Conservation (phyloP, 2,329 filamentous ascomycete species). For the Pseudopithomyces maydicus region DNA sequence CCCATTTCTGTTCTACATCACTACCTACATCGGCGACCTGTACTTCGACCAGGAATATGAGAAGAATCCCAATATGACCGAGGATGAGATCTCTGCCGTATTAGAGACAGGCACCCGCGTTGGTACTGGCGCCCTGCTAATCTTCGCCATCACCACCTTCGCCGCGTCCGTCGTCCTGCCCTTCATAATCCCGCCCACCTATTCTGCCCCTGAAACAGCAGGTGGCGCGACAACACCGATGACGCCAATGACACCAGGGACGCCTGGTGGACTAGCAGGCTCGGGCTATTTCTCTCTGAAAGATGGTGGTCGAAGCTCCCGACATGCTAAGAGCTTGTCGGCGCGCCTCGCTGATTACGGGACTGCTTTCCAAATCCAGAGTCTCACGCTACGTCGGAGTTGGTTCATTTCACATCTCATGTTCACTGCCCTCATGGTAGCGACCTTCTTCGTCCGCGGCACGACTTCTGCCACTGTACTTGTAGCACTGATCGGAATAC, state of each 20-base stretch:
- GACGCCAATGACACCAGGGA: constrained; percentile 44
- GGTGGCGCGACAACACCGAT: constrained; percentile 46
- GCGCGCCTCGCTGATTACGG: constrained; percentile 49
- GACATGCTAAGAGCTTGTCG: constrained; percentile 27
- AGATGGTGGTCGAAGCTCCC: constrained; percentile 16
- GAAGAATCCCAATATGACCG: constrained; percentile 76
- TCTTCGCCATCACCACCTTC: constrained; percentile 87
- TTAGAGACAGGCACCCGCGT: constrained; percentile 87
- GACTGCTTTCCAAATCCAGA: constrained; percentile 72
- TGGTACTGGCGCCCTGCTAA: constrained; percentile 85
- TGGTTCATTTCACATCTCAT: constrained; percentile 88
- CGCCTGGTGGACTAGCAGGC: constrained; percentile 37
- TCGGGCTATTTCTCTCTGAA: constrained; percentile 41
- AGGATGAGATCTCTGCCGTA: constrained; percentile 74
- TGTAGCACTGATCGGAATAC: constrained; percentile 82
- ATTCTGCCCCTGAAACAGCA: constrained; percentile 54
- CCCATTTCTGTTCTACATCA: constrained; percentile 93
- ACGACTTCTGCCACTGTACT: constrained; percentile 75
- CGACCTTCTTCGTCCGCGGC: constrained; percentile 77
- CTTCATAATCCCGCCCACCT: constrained; percentile 83
- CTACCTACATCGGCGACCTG: constrained; percentile 90
- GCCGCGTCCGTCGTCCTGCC: constrained; percentile 81
- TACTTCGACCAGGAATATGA: constrained; percentile 84
- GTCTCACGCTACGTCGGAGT: constrained; percentile 82
- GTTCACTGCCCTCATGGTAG: constrained; percentile 80